phyloP scores from a whole-genome alignment of 148 eudicot genomes.

The Oxyria digyna region DNA sequence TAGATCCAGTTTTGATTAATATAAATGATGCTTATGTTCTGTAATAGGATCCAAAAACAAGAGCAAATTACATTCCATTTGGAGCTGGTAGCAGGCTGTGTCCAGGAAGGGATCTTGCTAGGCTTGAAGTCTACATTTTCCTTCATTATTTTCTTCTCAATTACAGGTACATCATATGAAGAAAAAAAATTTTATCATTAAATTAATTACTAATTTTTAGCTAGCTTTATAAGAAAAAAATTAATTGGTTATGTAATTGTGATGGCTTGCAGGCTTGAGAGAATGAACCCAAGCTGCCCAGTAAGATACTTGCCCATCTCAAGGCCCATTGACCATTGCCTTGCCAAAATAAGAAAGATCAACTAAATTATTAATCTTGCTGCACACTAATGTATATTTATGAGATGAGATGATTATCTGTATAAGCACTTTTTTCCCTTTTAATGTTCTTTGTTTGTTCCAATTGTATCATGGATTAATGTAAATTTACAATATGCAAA shows the following conservation, averaged over 20 bases:
- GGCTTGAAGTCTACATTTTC: constrained; percentile 33
- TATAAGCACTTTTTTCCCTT: not conserved
- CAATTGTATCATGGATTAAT: not conserved
- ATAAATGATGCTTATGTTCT: not conserved
- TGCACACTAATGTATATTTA: not conserved
- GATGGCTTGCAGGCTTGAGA: constrained; percentile 21
- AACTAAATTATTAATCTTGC: not conserved
- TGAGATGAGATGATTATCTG: not conserved
- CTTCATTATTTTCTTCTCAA: constrained; percentile 44
- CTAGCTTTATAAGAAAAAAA: not conserved
- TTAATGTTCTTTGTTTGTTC: not conserved
- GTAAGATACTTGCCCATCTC: constrained; percentile 24
- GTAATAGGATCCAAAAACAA: constrained; percentile 23
- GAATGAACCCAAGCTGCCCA: constrained; percentile 20
- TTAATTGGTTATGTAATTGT: not conserved
- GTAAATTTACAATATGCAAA: not conserved
- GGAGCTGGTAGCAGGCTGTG: constrained; percentile 50
- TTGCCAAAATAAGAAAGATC: constrained; percentile 15
- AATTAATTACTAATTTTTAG: not conserved
- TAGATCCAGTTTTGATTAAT: not conserved
- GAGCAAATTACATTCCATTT: constrained; percentile 33
- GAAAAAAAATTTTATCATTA: not conserved
- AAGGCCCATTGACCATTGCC: constrained; percentile 32
- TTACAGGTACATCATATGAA: constrained; percentile 24
- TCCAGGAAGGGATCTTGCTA: constrained; percentile 40